These are phyloP conservation scores for Nicotiana tabacum DNA, from an alignment of 257 asterid species.

Conservation along the genomic window DNA sequence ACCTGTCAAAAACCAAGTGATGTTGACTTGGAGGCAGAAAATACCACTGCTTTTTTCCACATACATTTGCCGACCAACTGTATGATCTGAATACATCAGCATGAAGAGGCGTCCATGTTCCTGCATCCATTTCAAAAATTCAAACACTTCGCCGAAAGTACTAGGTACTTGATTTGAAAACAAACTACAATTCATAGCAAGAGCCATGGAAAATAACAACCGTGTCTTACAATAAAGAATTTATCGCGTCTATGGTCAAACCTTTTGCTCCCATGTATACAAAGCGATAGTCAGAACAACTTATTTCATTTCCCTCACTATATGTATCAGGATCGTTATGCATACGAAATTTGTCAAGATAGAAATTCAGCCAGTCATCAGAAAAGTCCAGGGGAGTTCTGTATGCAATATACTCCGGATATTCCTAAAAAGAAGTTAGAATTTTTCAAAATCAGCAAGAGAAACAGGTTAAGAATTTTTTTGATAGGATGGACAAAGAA, in stretches of 20 bases:
- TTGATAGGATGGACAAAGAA: not conserved
- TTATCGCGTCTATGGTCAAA: slow-evolving; percentile 29
- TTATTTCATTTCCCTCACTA: slow-evolving; percentile 51
- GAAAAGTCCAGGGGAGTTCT: slow-evolving; percentile 57
- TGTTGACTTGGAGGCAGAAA: slow-evolving; percentile 71
- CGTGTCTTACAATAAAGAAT: slow-evolving; percentile 18
- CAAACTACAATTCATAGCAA: not conserved
- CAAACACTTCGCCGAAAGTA: not conserved
- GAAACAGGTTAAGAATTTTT: not conserved
- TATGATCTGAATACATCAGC: slow-evolving; percentile 98
- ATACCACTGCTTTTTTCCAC: slow-evolving; percentile 92
- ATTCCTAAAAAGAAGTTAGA: slow-evolving; percentile 56
- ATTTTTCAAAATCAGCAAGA: slow-evolving; percentile 10
- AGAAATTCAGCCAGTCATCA: slow-evolving; percentile 94
- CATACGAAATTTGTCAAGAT: slow-evolving; percentile 80
- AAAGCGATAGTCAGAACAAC: slow-evolving; percentile 95
- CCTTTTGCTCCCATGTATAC: slow-evolving; percentile 98
- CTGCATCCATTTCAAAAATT: slow-evolving; percentile 26
- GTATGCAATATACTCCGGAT: slow-evolving; percentile 79
- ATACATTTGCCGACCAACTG: slow-evolving; percentile 97
- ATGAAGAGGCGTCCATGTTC: slow-evolving; percentile 99
- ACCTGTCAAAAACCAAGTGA: slow-evolving; percentile 84
- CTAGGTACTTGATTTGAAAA: not conserved
- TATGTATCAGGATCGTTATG: slow-evolving; percentile 50
- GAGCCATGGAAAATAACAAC: slow-evolving; percentile 1